Base-by-base conservation (phyloP, 352 stramenopile genomes). In the Globisporangium irregulare region DNA sequence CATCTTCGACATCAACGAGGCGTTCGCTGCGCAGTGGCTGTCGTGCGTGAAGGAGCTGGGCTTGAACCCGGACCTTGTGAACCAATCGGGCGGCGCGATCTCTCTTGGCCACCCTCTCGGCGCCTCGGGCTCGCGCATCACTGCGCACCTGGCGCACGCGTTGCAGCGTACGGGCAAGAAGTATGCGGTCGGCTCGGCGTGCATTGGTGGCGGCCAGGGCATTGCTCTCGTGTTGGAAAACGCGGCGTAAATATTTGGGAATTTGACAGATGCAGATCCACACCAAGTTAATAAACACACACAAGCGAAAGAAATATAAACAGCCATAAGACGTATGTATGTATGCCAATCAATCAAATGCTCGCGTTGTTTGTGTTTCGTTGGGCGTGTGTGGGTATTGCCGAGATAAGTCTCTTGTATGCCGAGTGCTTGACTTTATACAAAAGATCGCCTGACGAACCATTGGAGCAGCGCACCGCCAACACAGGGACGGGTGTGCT, bases 1-100 rank as follows among this genome's bases (percentile, higher is more conserved):
- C 78, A 90, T 98, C 48, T 83, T 98, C 15, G 97, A 99, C 82
- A 98, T 99, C 77, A 99, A 99, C 78, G 98, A 99, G 84, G 98
- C 98, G 10, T 99, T 99, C 78, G 97, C 97, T 8, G 89, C 95
- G 10, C 96, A 99, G 81, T 98, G 96, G 82, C 81, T 99, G 57
- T 84, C 97, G 20, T 99, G 97, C 69, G 89, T 97, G 69, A 98
- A 98, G 80, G 97, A 97, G 71, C 80, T 99, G n/a, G 92, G 95
- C 9, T 74, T 99, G 50, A 90, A 99, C 77, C 92, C 95, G 46
- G 84, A 86, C 18, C 95, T 97, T 71, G 90, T 86, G 3, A 99
- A 99, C 78, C 76, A 97, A 69, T 89, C 94, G 69, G 98, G 98
- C 59, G 97, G 98, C 63, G 98, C 98, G 24, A 99, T 99, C 71